phyloP scores from a whole-genome alignment of 2,329 filamentous ascomycete genomes.

The Verticillium nubilum region DNA sequence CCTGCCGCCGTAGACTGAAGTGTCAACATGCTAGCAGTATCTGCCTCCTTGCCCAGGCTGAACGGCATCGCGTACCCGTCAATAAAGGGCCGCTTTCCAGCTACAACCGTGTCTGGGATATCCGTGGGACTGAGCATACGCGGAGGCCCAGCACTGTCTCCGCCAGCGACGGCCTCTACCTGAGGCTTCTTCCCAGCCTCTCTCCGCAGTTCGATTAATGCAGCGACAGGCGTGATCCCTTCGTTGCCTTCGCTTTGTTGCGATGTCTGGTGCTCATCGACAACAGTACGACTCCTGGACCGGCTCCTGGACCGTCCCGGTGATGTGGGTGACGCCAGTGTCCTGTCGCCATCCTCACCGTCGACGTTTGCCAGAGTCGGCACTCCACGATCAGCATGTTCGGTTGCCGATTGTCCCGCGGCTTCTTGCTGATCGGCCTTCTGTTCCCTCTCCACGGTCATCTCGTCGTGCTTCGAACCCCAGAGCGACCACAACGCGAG shows the following conservation, averaged over 20 bases:
- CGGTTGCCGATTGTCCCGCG: neutral
- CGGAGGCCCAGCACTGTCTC: conserved; percentile 21
- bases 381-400: neutral
- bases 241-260: conserved; percentile 16
- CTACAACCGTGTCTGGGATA: conserved; percentile 41
- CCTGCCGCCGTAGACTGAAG: conserved; percentile 39
- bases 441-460: conserved; percentile 57
- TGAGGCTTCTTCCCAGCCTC: conserved; percentile 22
- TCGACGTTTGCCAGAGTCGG: conserved; percentile 5
- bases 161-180: conserved; percentile 16
- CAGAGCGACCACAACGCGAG: conserved; percentile 81
- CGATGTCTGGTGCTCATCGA: conserved; percentile 43
- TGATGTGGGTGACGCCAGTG: conserved; percentile 15
- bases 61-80: conserved; percentile 70
- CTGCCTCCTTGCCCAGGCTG: conserved; percentile 56
- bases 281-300: conserved; percentile 40
- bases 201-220: conserved; percentile 36
- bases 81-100: conserved; percentile 60
- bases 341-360: conserved; percentile 33
- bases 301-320: conserved; percentile 15
- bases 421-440: conserved; percentile 34
- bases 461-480: conserved; percentile 84
- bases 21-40: conserved; percentile 67
- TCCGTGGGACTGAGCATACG: conserved; percentile 35
- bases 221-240: conserved; percentile 36